Evolutionary conservation across 768 basidiomycete genomes (phyloP).

Genomic region (Mycena capillaripes): DNA sequence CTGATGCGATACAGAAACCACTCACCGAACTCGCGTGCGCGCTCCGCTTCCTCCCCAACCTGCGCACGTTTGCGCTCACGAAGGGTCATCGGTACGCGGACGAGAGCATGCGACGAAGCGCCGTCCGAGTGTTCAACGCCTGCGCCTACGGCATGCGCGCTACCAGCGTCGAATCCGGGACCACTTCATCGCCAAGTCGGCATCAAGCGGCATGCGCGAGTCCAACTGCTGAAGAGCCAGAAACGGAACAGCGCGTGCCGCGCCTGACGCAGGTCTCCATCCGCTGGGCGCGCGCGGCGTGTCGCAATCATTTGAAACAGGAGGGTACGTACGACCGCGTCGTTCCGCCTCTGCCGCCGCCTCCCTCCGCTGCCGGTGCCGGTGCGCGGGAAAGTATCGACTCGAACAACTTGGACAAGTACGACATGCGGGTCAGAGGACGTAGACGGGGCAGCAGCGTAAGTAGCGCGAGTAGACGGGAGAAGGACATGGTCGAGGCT

Average conservation of each 20-base stretch:
- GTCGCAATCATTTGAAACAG: slow-evolving; percentile 64
- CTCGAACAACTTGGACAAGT: too few species aligned
- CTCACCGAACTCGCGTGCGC: slow-evolving; percentile 56
- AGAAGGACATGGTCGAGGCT: slow-evolving; percentile 22
- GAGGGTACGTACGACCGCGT: slow-evolving; percentile 48
- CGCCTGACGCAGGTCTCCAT: slow-evolving; percentile 58
- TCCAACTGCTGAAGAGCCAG: too few species aligned
- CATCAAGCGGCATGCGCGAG: too few species aligned
- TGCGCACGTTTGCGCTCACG: slow-evolving; percentile 63
- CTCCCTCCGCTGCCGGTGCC: too few species aligned
- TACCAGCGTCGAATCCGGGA: too few species aligned
- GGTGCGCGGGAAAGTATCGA: too few species aligned
- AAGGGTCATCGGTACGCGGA: slow-evolving; percentile 63
- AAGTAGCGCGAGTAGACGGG: slow-evolving; percentile 25
- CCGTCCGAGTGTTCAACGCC: slow-evolving; percentile 47
- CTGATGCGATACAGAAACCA: slow-evolving; percentile 49
- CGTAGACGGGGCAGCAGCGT: too few species aligned
- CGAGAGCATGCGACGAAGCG: slow-evolving; percentile 61
- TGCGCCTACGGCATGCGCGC: too few species aligned
- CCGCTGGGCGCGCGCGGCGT: slow-evolving; percentile 63
- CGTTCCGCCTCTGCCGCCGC: background rate
- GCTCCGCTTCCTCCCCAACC: slow-evolving; percentile 53
- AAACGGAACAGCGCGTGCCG: background rate
- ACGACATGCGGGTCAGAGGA: too few species aligned
- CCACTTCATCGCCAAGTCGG: background rate